Evolutionary conservation across 768 basidiomycete species (phyloP), one percentile per base, ranked within the genome.

Genomic region (Russula abietina): DNA sequence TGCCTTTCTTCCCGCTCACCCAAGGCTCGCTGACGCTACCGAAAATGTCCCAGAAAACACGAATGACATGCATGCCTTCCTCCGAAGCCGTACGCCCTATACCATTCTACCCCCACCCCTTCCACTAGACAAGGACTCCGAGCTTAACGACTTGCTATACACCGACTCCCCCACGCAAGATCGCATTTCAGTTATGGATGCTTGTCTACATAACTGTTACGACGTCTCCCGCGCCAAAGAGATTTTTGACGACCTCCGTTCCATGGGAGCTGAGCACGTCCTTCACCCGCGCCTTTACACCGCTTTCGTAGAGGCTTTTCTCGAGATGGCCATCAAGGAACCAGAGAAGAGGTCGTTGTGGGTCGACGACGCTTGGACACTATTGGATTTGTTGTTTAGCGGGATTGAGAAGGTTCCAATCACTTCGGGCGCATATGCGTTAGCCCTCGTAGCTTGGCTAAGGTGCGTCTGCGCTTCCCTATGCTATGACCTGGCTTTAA

Each of bases 141-240:
- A 70, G 1, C 61, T 73, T 14, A 77, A 81, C 66, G 80, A 81
- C 65, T 65, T 79, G 55, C 83, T 82, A 74, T 91, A 84, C 73
- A 78, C 81, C 5, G 83, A 89, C 71, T 83, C 89, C 0, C 72
- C 75, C 0, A 83, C 86, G 0, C 82, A 85, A 69, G 89, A 93
- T 71, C 78, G 82, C 59, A 71, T 91, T 12, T 84, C 89, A 0
- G 81, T 95, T 65, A 89, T 95, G 74, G 86, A 89, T 68, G 90
- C 91, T 4, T 95, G 93, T 71, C 74, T 95, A 14, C 81, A 87
- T 71, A 83, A 88, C 65, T 70, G 83, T 2, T 84, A 87, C 71
- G 90, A 93, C 71, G 84, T 93, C 0, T 78, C 81, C 0, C 87
- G 93, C 6, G 93, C 93, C 8, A 83, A 83, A 65, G 75, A 77